phyloP scores from a whole-genome alignment of 2,329 filamentous ascomycete genomes.

The Paraconiothyrium sp. region DNA sequence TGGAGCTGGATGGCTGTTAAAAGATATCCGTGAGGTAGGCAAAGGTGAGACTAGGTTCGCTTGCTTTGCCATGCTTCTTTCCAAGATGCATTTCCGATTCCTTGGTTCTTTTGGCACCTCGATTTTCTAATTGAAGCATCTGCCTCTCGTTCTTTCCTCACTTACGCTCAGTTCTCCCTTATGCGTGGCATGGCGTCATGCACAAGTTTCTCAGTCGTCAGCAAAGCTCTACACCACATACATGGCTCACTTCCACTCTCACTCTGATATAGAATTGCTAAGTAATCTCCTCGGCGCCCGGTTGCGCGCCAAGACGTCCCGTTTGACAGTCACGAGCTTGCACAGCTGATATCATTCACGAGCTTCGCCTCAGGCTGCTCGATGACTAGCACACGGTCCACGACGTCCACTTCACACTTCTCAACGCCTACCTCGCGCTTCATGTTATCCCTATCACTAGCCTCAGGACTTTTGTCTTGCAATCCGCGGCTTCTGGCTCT shows the following conservation, averaged over 20 bases:
- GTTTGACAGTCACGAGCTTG: background rate
- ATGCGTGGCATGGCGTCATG: background rate
- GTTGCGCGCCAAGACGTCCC: background rate
- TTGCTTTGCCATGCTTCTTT: background rate
- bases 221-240: too few relatives aligned
- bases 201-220: background rate
- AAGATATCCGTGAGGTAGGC: conserved; percentile 11
- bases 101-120: background rate
- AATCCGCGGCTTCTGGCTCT: background rate
- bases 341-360: background rate
- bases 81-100: background rate
- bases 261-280: background rate
- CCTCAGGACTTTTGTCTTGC: background rate
- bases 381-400: background rate
- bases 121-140: conserved; percentile 1
- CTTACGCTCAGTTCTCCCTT: background rate
- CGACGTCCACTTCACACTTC: background rate
- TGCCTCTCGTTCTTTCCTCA: background rate
- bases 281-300: background rate
- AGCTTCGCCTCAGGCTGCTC: background rate
- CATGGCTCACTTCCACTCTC: background rate
- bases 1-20: conserved; percentile 8
- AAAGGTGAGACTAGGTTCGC: conserved; percentile 15
- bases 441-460: background rate
- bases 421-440: background rate